These are phyloP conservation scores for Microdochium paspali DNA, from an alignment of 2,329 filamentous ascomycete genomes.

Conservation along the genomic window DNA sequence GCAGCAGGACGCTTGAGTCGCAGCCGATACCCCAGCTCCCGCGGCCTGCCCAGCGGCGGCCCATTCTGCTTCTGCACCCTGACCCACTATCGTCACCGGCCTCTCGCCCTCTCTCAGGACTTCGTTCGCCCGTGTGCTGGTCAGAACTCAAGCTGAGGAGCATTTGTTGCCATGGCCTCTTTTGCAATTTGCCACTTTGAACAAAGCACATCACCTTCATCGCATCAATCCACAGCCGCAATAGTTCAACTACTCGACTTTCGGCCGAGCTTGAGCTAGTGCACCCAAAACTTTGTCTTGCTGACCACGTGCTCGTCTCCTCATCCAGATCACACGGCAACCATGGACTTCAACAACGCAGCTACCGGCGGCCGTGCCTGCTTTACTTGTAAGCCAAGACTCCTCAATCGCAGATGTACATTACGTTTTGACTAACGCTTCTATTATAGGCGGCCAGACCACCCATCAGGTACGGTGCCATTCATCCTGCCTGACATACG, in stretches of 20 bases:
- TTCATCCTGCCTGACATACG: no score
- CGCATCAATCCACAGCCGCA: no score
- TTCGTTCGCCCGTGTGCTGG: no score
- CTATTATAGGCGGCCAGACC: slow-evolving; percentile 54
- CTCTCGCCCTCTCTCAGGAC: not conserved
- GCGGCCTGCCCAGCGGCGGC: not conserved
- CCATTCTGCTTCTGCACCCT: not conserved
- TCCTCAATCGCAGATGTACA: not conserved
- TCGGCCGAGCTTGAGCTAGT: not conserved
- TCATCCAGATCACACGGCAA: slow-evolving; percentile 8
- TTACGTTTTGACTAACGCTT: no score
- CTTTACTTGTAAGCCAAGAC: slow-evolving; percentile 42
- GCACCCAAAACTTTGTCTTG: not conserved
- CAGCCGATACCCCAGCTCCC: not conserved
- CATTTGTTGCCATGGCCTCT: no score
- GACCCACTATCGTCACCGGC: not conserved
- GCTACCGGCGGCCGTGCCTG: slow-evolving; percentile 31
- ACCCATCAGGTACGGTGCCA: slow-evolving; percentile 59
- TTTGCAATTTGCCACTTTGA: no score
- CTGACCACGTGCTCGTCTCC: not conserved
- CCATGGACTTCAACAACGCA: slow-evolving; percentile 30
- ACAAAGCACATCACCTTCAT: not conserved
- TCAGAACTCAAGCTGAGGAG: not conserved
- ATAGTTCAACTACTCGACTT: no score
- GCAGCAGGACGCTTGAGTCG: not conserved